Base-by-base conservation (phyloP, 73 alveolate genomes). In the Effrenium voratum region DNA sequence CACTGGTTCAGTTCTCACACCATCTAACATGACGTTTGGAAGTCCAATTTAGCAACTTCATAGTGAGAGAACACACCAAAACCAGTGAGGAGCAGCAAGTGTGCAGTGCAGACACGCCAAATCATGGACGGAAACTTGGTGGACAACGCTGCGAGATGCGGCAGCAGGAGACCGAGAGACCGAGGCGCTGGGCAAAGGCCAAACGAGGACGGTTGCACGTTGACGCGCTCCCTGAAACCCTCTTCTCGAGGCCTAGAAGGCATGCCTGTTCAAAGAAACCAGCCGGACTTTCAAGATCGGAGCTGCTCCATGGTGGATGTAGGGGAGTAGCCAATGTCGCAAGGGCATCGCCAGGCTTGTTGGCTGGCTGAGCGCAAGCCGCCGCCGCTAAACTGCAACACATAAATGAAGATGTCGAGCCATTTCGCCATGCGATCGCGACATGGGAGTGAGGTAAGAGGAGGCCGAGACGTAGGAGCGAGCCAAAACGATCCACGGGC, bases 201-300 rank as follows among this genome's bases (percentile, higher is more conserved):
- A 30, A 15, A 19, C 26, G 82, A 36, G 13, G 40, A 32, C 49
- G 86, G 86, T 34, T 12, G 24, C 13, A 40, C 36, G 4, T 15
- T 30, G 52, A 1, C 16, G 86, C 57, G 59, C 86, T 76, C 86
- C 86, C 86, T 76, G 86, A 57, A 47, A 52, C 59, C 86, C 44
- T 12, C 86, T 57, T 47, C 86, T 0, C 41, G 10, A 30, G 44
- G 34, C 86, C 86, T 57, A 76, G 86, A 47, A 76, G 86, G 86
- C 40, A 6, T 57, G 86, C 16, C 34, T 72, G 28, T 45, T 72
- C 86, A 76, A 38, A 76, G 86, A 76, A 52, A 76, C 86, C 86
- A 76, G 16, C 45, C 86, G 38, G 13, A 76, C 86, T 32, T 38
- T 43, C 41, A 47, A 36, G 86, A 76, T 40, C 60, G 36, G 86